Evolutionary conservation across 2,329 filamentous ascomycete genomes (phyloP).

Genomic region (Exserohilum turcica): DNA sequence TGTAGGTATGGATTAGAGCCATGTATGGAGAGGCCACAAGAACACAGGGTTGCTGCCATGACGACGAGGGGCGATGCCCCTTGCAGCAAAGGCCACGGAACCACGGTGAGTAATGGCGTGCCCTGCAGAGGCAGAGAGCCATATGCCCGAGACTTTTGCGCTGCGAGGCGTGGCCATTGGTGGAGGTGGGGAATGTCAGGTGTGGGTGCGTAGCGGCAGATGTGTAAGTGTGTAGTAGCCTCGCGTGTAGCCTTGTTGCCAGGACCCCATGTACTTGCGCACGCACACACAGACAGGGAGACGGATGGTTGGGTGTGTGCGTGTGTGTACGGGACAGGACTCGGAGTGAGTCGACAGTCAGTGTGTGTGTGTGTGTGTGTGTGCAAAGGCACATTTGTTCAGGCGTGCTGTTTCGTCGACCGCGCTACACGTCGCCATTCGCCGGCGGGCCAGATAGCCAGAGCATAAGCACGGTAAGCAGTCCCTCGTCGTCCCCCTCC

Average conservation of each 20-base stretch:
- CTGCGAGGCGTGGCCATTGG: constrained; percentile 19
- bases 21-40: constrained; percentile 30
- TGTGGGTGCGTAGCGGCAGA: constrained; percentile 28
- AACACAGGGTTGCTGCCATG: constrained; percentile 27
- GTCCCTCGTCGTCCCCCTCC: constrained; percentile 34
- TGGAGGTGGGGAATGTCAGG: constrained; percentile 22
- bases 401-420: constrained; percentile 13
- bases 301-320: too few species aligned
- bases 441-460: constrained; percentile 27
- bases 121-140: constrained; percentile 19
- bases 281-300: background rate
- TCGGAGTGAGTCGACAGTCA: constrained; percentile 11
- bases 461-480: constrained; percentile 43
- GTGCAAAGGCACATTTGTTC: constrained; percentile 11
- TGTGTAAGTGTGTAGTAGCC: constrained; percentile 20
- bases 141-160: constrained; percentile 19
- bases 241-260: constrained; percentile 17
- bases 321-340: too few species aligned
- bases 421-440: constrained; percentile 26
- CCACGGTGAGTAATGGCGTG: constrained; percentile 9
- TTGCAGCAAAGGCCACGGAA: constrained; percentile 8
- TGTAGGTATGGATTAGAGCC: too few species aligned
- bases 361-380: too few species aligned
- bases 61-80: constrained; percentile 14
- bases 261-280: constrained; percentile 3